Evolutionary conservation across 257 asterid genomes (phyloP).

Genomic region (Apocynum venetum): DNA sequence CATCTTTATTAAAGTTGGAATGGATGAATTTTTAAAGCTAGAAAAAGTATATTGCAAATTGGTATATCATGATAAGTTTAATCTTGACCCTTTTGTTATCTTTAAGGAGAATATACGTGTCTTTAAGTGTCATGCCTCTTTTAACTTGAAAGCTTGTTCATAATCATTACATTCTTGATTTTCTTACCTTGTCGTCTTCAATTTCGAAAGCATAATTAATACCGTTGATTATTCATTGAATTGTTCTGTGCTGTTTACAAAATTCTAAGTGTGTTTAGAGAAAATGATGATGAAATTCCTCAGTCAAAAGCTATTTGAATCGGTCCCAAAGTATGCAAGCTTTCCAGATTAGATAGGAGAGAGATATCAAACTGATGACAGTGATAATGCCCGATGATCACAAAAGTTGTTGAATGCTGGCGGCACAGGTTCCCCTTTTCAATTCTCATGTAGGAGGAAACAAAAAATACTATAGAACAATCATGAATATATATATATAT

Average conservation of each 20-base stretch:
- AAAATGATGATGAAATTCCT: background rate
- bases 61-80: slow-evolving; percentile 21
- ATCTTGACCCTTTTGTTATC: slow-evolving; percentile 1
- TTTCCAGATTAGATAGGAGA: slow-evolving; percentile 5
- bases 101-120: slow-evolving; percentile 12
- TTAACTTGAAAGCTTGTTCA: slow-evolving; percentile 11
- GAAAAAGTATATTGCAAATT: background rate
- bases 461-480: background rate
- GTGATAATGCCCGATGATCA: slow-evolving; percentile 8
- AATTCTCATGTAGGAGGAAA: background rate
- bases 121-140: slow-evolving; percentile 17
- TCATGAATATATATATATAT: background rate
- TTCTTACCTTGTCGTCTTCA: slow-evolving; percentile 7
- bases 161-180: slow-evolving; percentile 27
- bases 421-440: slow-evolving; percentile 5
- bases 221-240: background rate
- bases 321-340: slow-evolving; percentile 11
- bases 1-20: slow-evolving; percentile 31
- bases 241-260: background rate
- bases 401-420: slow-evolving; percentile 7
- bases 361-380: slow-evolving; percentile 1
- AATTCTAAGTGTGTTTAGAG: too few species aligned
- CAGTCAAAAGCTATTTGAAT: slow-evolving; percentile 12
- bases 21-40: background rate
- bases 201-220: background rate